A percentile compares a stretch with the other conserved stretches of the same genome.
Evolutionary conservation across 1,284 basidiomycete genomes (phyloP).

Genomic region (Malassezia japonica): DNA sequence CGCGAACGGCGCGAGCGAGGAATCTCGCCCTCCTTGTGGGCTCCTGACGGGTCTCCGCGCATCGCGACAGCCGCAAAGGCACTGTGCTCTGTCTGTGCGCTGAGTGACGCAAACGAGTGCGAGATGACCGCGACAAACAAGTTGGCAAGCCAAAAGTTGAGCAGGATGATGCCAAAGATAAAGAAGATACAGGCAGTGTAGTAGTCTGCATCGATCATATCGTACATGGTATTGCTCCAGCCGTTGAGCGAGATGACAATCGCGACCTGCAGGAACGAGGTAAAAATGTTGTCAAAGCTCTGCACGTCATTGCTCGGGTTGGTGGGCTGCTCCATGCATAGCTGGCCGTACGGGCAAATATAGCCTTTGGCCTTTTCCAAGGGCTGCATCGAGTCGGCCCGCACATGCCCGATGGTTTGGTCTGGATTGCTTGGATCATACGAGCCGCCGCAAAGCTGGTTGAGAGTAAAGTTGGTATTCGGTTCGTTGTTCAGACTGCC

Average conservation of each 20-base stretch:
- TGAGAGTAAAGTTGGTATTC: constrained; percentile 29
- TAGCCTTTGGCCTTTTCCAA: constrained; percentile 32
- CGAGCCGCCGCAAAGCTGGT: constrained; percentile 42
- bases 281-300: constrained; percentile 85
- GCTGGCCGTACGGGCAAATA: constrained; percentile 44
- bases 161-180: constrained; percentile 57
- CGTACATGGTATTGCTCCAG: constrained; percentile 66
- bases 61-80: constrained; percentile 62
- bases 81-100: constrained; percentile 76
- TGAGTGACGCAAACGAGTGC: constrained; percentile 82
- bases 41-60: not conserved
- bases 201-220: constrained; percentile 82
- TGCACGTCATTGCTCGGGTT: constrained; percentile 65
- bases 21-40: not conserved
- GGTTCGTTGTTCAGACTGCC: constrained; percentile 30
- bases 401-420: constrained; percentile 16
- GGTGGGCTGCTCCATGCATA: constrained; percentile 40
- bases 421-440: constrained; percentile 14
- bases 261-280: constrained; percentile 70
- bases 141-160: constrained; percentile 61
- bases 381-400: not conserved
- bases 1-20: not conserved
- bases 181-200: constrained; percentile 80
- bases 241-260: constrained; percentile 62
- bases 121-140: constrained; percentile 93